Conservation (phyloP, 179 eudicot species). For the Vitellaria paradoxa region DNA sequence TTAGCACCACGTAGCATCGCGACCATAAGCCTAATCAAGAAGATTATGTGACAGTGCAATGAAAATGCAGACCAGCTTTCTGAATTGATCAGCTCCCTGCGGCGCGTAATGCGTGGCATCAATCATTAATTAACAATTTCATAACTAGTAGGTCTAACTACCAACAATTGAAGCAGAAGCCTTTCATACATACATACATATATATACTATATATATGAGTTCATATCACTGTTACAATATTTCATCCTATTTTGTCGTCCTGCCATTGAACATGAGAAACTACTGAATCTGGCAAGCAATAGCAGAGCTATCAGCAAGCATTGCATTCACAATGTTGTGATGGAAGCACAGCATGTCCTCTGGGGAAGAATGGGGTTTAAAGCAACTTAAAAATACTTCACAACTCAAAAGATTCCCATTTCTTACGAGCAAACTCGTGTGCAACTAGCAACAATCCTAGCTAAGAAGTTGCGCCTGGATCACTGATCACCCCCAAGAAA, state of each 20-base stretch:
- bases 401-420: neutral
- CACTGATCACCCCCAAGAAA: slow-evolving; percentile 85
- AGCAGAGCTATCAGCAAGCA: neutral
- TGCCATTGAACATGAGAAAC: too few relatives aligned
- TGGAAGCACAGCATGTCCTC: neutral
- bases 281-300: neutral
- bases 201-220: too few relatives aligned
- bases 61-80: too few relatives aligned
- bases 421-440: neutral
- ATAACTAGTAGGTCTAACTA: too few relatives aligned
- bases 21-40: too few relatives aligned
- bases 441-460: neutral
- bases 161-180: too few relatives aligned
- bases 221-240: neutral
- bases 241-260: neutral
- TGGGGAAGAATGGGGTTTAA: neutral
- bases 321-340: neutral
- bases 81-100: too few relatives aligned
- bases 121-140: too few relatives aligned
- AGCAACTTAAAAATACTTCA: neutral
- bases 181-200: too few relatives aligned
- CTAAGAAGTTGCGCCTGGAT: slow-evolving; percentile 41
- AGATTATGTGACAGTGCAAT: too few relatives aligned
- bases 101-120: too few relatives aligned
- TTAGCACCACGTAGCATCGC: too few relatives aligned